Percentiles rank a stretch among this genome's conserved stretches.
phyloP scores from a whole-genome alignment of 1,139 yeast species.

The Candida sp. region DNA sequence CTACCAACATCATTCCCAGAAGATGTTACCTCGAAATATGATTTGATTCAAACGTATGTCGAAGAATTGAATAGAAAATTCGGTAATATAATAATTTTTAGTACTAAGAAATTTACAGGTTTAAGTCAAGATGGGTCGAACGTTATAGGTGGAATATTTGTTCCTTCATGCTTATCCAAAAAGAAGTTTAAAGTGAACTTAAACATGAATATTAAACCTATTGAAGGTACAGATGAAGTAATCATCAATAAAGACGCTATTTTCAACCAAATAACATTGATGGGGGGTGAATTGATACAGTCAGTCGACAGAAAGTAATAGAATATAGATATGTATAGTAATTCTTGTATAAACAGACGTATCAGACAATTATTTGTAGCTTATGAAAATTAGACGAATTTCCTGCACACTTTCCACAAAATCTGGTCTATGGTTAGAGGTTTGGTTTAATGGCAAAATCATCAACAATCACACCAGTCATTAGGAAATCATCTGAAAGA shows the following conservation, averaged over 20 bases:
- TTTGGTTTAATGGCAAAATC: not conserved
- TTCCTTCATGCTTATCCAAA: conserved; percentile 54
- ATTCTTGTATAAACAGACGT: conserved; percentile 1
- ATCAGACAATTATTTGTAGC: not conserved
- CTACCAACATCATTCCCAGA: conserved; percentile 40
- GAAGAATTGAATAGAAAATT: conserved; percentile 56
- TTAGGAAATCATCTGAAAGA: no score
- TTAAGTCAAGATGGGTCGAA: conserved; percentile 47
- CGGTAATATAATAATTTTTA: conserved; percentile 57
- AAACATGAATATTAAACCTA: conserved; percentile 73
- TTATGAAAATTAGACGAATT: not conserved
- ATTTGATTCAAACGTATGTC: conserved; percentile 53
- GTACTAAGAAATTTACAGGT: conserved; percentile 52
- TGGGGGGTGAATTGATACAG: conserved; percentile 69
- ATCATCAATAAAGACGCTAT: conserved; percentile 72
- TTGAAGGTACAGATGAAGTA: conserved; percentile 51
- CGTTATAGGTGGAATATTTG: conserved; percentile 76
- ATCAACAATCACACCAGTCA: not conserved
- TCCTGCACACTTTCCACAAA: not conserved
- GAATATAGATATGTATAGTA: conserved; percentile 4
- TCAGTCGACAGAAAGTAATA: conserved; percentile 22
- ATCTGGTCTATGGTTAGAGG: not conserved
- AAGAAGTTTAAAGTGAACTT: conserved; percentile 77
- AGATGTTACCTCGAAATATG: conserved; percentile 44
- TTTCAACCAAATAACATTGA: conserved; percentile 63